Evolutionary conservation across 2,329 filamentous ascomycete species (phyloP), one percentile per base, ranked within the genome.

Genomic region (Alternaria sp.): DNA sequence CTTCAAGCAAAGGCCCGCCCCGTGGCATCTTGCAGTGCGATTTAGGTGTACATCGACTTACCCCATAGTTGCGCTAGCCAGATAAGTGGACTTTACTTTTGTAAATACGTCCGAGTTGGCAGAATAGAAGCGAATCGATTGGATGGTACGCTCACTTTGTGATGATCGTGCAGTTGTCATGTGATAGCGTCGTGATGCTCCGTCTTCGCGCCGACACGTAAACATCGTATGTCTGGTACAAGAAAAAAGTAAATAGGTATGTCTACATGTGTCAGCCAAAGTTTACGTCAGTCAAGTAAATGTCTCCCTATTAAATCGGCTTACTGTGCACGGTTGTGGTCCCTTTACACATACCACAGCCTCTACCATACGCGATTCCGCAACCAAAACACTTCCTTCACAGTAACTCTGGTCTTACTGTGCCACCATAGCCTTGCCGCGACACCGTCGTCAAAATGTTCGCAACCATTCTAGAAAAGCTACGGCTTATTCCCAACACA

Each of bases 311-410:
- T 48, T 48, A 48, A 48, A 11, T 8, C 44, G 13, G 13, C 21
- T 14, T 9, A 28, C 23, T 46, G 42, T 11, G 29, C 6, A 21
- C 11, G 28, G 28, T 33, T 24, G 10, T 23, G 44, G 29, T 34
- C 8, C n/a, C 29, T 36, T n/a, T 36, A 17, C 44, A 17, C 31
- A 34, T 36, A 48, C 21, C 31, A 48, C 21, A 48, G 36, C 13
- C 14, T 36, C 31, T 6, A 17, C 31, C 10, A 14, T 36, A 10
- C 44, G 26, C 14, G n/a, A 48, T 48, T 34, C 10, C 29, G 23
- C 31, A 34, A 26, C 21, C 44, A 48, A 48, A 34, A 31, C 44
- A 34, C 31, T 48, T 48, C 31, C 44, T 36, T 36, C 34, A 48
- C 44, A 36, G 44, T 48, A 31, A 48, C 31, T 48, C 44, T 34